Conservation (phyloP, 805 yeast genomes). For the Kodamaea kakaduensis region DNA sequence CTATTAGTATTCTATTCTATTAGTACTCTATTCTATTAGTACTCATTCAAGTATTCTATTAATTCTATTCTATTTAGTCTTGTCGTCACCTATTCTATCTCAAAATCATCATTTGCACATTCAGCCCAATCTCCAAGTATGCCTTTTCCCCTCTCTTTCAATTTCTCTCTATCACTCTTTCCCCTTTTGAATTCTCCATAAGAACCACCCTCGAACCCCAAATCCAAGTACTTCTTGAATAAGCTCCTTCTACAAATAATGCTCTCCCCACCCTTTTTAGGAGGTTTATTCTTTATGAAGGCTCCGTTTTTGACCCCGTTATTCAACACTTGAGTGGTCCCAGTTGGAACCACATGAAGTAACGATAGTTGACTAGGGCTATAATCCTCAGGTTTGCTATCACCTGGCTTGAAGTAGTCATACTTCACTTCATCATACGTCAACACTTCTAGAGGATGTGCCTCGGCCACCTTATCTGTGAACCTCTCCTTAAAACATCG, state of each 20-base stretch:
- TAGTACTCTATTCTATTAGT: no score
- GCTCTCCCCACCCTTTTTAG: slow-evolving; percentile 43
- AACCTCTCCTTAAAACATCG: slow-evolving; percentile 38
- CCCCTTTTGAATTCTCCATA: slow-evolving; percentile 16
- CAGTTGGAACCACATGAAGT: slow-evolving; percentile 20
- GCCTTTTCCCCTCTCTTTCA: slow-evolving; percentile 25
- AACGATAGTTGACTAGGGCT: slow-evolving; percentile 32
- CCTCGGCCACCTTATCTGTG: slow-evolving; percentile 13
- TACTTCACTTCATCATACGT: slow-evolving; percentile 21
- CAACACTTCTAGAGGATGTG: slow-evolving; percentile 19
- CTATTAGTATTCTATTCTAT: no score
- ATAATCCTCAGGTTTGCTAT: not conserved
- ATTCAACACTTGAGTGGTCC: slow-evolving; percentile 39
- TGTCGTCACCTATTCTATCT: no score
- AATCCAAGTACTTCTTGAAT: not conserved
- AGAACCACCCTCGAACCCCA: not conserved
- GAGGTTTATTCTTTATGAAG: slow-evolving; percentile 40
- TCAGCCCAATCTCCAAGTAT: slow-evolving; percentile 45
- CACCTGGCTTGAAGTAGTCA: slow-evolving; percentile 21
- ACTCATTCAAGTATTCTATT: no score
- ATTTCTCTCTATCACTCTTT: slow-evolving; percentile 22
- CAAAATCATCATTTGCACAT: slow-evolving; percentile 44
- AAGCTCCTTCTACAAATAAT: slow-evolving; percentile 29
- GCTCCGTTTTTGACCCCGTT: slow-evolving; percentile 63
- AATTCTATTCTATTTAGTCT: no score